phyloP scores from a whole-genome alignment of 2,329 filamentous ascomycete species.

The Exserohilum turcica region DNA sequence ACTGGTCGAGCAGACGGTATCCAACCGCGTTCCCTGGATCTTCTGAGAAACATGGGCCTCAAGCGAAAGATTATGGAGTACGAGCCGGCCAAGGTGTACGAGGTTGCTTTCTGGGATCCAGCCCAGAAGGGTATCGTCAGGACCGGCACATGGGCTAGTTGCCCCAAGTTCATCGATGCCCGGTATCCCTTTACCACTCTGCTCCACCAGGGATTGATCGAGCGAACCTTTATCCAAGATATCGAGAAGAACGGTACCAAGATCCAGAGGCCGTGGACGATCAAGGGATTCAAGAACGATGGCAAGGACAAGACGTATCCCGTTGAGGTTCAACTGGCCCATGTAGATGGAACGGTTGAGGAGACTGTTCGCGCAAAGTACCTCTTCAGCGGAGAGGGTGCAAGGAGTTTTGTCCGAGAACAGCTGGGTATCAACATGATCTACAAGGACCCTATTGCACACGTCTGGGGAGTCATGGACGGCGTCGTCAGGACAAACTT shows the following conservation, averaged over 20 bases:
- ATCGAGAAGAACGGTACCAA: slow-evolving; percentile 62
- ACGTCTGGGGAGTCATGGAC: slow-evolving; percentile 72
- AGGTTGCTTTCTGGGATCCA: slow-evolving; percentile 71
- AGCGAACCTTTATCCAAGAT: slow-evolving; percentile 66
- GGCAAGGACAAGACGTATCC: slow-evolving; percentile 71
- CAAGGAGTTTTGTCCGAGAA: slow-evolving; percentile 64
- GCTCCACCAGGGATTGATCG: slow-evolving; percentile 66
- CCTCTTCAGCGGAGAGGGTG: slow-evolving; percentile 67
- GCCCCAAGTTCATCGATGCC: slow-evolving; percentile 77
- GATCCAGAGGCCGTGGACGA: slow-evolving; percentile 66
- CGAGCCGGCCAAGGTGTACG: slow-evolving; percentile 82
- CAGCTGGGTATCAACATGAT: slow-evolving; percentile 69
- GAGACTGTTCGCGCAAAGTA: slow-evolving; percentile 70
- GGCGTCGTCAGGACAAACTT: slow-evolving; percentile 67
- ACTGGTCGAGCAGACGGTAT: slow-evolving; percentile 92
- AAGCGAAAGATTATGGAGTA: slow-evolving; percentile 88
- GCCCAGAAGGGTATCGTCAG: slow-evolving; percentile 59
- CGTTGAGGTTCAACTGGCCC: slow-evolving; percentile 76
- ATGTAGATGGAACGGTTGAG: slow-evolving; percentile 71
- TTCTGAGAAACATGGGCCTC: slow-evolving; percentile 86
- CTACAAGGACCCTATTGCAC: slow-evolving; percentile 66
- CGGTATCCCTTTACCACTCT: slow-evolving; percentile 68
- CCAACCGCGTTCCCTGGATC: slow-evolving; percentile 84
- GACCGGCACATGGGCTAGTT: slow-evolving; percentile 79
- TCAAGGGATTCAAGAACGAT: slow-evolving; percentile 65